These are phyloP conservation scores for Baorangia bicolor DNA, from an alignment of 768 basidiomycete genomes.

Conservation along the genomic window DNA sequence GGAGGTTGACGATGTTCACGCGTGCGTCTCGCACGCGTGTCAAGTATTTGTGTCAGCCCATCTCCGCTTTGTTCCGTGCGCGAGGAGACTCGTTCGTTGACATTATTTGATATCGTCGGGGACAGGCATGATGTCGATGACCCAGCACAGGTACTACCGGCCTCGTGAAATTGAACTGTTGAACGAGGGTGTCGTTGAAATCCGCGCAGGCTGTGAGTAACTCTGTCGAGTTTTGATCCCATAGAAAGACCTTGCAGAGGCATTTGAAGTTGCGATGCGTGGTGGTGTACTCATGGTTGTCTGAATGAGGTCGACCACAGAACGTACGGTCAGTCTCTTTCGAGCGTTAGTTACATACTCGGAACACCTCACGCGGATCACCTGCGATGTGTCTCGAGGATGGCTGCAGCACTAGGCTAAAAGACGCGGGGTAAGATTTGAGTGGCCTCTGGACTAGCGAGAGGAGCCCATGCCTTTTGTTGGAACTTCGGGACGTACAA, in stretches of 20 bases:
- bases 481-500: too few relatives aligned
- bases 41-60: background rate
- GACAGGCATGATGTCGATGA: slow-evolving; percentile 21
- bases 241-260: slow-evolving; percentile 4
- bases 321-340: slow-evolving; percentile 1
- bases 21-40: slow-evolving; percentile 28
- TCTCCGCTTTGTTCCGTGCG: background rate
- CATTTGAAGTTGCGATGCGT: slow-evolving; percentile 22
- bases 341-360: too few relatives aligned
- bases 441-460: background rate
- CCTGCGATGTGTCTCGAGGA: background rate
- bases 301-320: background rate
- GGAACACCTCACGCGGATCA: background rate
- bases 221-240: background rate
- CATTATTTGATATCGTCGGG: slow-evolving; percentile 19
- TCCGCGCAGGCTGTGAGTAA: background rate
- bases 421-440: background rate
- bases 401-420: background rate
- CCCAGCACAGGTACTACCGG: slow-evolving; percentile 29
- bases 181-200: slow-evolving; percentile 21
- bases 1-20: slow-evolving; percentile 38
- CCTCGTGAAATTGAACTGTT: slow-evolving; percentile 24
- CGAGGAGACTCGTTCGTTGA: slow-evolving; percentile 11
- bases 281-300: slow-evolving; percentile 13
- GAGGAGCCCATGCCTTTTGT: background rate